phyloP scores from a whole-genome alignment of 176 grass and related monocot species.

The Typha latifolia region DNA sequence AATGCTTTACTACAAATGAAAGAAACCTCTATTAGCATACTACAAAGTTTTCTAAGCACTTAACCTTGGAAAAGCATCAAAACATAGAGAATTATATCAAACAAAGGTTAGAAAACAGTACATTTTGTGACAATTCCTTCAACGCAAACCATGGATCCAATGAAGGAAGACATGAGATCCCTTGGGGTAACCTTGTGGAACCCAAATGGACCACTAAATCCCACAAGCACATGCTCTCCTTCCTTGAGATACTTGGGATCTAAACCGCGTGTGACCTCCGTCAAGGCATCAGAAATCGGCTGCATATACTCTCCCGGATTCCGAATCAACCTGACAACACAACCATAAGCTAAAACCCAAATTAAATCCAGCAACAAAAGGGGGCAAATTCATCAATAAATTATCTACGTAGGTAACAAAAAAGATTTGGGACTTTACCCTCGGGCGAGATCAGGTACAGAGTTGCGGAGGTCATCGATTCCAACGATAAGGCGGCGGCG shows the following conservation, averaged over 20 bases:
- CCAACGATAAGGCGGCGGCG: slow-evolving; percentile 74
- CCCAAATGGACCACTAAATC: slow-evolving; percentile 82
- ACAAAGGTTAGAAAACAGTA: slow-evolving; percentile 12
- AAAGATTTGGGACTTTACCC: slow-evolving; percentile 28
- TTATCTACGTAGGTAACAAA: neutral
- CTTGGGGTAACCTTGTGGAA: slow-evolving; percentile 93
- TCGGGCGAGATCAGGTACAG: slow-evolving; percentile 81
- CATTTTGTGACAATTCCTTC: slow-evolving; percentile 99
- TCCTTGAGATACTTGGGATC: slow-evolving; percentile 79
- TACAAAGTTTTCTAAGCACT: neutral
- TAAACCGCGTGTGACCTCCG: slow-evolving; percentile 66
- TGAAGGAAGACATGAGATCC: slow-evolving; percentile 98
- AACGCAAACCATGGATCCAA: slow-evolving; percentile 94
- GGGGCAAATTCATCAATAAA: too few relatives aligned
- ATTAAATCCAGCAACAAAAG: too few relatives aligned
- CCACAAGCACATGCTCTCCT: slow-evolving; percentile 73
- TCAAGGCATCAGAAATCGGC: slow-evolving; percentile 76
- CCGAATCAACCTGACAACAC: slow-evolving; percentile 58
- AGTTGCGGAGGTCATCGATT: slow-evolving; percentile 92
- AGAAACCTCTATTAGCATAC: neutral
- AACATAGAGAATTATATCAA: slow-evolving; percentile 4
- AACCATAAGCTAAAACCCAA: neutral
- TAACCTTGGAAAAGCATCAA: neutral
- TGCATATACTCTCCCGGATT: slow-evolving; percentile 81
- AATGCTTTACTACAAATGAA: neutral